Percentiles rank a stretch among this genome's conserved stretches.
phyloP scores from a whole-genome alignment of 2,329 filamentous ascomycete species.

The Rhexocercosporidium sp. region DNA sequence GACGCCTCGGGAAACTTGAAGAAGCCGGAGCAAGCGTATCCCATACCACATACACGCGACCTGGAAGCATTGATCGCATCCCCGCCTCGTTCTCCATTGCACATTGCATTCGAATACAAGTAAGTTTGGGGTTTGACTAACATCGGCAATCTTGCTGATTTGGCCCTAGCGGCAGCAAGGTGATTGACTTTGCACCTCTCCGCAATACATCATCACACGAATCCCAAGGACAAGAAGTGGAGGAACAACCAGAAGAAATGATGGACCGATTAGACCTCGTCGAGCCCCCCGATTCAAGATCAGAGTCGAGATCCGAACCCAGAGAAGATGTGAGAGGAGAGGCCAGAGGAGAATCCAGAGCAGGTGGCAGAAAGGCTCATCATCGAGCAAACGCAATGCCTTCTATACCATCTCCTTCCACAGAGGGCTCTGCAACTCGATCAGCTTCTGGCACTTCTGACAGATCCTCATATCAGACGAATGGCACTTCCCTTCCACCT shows the following conservation, averaged over 20 bases:
- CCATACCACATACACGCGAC: conserved; percentile 16
- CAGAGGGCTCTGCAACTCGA: conserved; percentile 22
- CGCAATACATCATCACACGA: neutral
- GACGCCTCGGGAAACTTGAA: conserved; percentile 1
- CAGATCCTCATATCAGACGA: conserved; percentile 37
- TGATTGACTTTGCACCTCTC: conserved; percentile 5
- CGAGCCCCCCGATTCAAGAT: conserved; percentile 12
- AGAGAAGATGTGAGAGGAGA: neutral
- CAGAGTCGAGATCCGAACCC: neutral
- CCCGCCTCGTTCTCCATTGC: conserved; percentile 2
- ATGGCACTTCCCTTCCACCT: conserved; percentile 37
- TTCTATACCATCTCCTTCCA: conserved; percentile 26
- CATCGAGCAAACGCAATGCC: conserved; percentile 15
- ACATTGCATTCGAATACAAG: neutral
- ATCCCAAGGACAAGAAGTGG: neutral
- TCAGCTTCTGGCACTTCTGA: conserved; percentile 34
- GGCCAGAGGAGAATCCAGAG: neutral
- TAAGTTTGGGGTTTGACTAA: neutral
- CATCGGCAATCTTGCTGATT: neutral
- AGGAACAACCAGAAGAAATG: conserved; percentile 3
- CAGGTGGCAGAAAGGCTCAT: conserved; percentile 7
- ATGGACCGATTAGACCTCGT: conserved; percentile 4
- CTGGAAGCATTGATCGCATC: conserved; percentile 19
- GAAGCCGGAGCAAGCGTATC: neutral
- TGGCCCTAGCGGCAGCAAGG: conserved; percentile 1